Evolutionary conservation across 441 rosid species (phyloP).

Genomic region (Oxalis stricta): DNA sequence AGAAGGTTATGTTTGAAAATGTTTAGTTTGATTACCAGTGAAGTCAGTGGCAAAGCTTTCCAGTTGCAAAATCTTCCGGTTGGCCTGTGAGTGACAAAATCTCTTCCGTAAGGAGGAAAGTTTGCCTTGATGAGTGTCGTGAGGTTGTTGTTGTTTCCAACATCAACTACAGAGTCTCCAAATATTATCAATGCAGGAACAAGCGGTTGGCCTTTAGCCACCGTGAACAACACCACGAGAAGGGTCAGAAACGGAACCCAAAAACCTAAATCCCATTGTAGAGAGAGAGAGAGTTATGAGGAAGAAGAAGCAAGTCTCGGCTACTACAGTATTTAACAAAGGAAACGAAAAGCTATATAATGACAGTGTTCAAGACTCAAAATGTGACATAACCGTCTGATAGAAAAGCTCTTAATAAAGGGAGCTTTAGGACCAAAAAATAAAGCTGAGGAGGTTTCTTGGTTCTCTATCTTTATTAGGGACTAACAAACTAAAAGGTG

Average conservation of each 20-base stretch:
- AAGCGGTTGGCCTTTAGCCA: constrained; percentile 36
- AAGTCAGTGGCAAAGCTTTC: constrained; percentile 80
- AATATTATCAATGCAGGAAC: constrained; percentile 77
- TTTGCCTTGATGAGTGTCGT: constrained; percentile 55
- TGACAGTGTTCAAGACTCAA: too few relatives aligned
- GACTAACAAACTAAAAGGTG: too few relatives aligned
- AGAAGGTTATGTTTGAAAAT: neutral
- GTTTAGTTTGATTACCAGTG: constrained; percentile 60
- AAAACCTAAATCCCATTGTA: constrained; percentile 18
- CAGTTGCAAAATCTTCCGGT: constrained; percentile 96
- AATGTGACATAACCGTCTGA: too few relatives aligned
- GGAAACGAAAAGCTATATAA: too few relatives aligned
- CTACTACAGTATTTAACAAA: too few relatives aligned
- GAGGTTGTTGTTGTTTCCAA: constrained; percentile 78
- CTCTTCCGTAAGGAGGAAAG: constrained; percentile 94
- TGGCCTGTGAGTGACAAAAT: constrained; percentile 53
- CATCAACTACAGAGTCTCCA: constrained; percentile 88
- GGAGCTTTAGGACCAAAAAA: too few relatives aligned
- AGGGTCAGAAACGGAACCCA: constrained; percentile 12
- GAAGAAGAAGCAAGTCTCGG: too few relatives aligned
- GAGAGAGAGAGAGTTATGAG: too few relatives aligned
- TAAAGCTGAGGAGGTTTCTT: too few relatives aligned
- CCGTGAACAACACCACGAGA: constrained; percentile 15
- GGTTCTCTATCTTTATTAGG: too few relatives aligned
- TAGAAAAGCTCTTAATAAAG: too few relatives aligned